Percentiles rank a stretch among this genome's conserved stretches.
Evolutionary conservation across 192 early-diverging fungal species (phyloP).

Genomic region (Diversispora eburnea): DNA sequence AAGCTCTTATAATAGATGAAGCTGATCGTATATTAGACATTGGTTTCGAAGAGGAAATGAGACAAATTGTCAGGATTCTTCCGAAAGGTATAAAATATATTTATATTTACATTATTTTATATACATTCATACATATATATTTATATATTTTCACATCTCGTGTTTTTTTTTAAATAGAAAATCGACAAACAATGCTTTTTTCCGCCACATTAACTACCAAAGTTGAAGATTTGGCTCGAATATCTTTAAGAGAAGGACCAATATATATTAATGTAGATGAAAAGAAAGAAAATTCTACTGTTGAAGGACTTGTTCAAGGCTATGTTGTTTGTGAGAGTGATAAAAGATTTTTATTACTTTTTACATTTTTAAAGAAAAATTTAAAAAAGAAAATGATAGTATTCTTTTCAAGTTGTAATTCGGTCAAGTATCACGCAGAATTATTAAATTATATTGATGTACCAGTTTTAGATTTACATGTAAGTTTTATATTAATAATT

Average conservation of each 20-base stretch:
- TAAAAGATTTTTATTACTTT: constrained; percentile 91
- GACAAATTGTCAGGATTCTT: constrained; percentile 91
- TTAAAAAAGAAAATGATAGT: constrained; percentile 98
- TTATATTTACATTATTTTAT: not conserved
- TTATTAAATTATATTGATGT: constrained; percentile 99
- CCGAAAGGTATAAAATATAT: constrained; percentile 57
- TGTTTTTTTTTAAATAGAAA: constrained; percentile 38
- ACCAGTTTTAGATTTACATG: constrained; percentile 96
- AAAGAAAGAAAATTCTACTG: constrained; percentile 91
- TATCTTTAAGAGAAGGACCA: constrained; percentile 95
- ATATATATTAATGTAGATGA: constrained; percentile 99
- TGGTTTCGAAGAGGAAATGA: constrained; percentile 99
- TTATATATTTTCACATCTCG: not conserved
- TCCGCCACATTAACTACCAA: constrained; percentile 99
- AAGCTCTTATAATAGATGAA: constrained; percentile 93
- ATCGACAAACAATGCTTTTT: constrained; percentile 97
- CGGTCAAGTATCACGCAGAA: constrained; percentile 97
- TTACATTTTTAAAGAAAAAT: constrained; percentile 97
- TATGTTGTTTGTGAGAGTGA: constrained; percentile 94
- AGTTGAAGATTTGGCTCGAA: constrained; percentile 94
- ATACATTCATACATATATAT: not conserved
- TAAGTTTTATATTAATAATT: constrained; percentile 37
- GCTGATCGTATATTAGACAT: constrained; percentile 98
- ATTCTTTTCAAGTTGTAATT: constrained; percentile 96
- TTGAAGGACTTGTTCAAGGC: constrained; percentile 94